Conservation (phyloP, 1,139 yeast species). For the Meyerozyma sp. region DNA sequence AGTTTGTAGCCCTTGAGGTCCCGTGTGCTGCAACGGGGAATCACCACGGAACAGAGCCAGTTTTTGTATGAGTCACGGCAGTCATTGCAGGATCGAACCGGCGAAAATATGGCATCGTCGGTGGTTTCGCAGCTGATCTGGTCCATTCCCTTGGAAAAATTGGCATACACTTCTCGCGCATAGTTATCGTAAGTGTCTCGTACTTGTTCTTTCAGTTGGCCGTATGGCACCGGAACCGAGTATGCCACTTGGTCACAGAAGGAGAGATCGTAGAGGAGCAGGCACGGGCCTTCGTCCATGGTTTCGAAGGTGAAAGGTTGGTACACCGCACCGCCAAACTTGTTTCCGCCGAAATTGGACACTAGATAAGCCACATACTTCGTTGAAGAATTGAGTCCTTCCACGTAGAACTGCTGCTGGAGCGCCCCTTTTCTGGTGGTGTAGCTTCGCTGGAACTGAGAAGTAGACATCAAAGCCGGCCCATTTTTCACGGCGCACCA, state of each 20-base stretch:
- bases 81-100: constrained; percentile 64
- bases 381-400: constrained; percentile 58
- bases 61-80: constrained; percentile 69
- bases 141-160: constrained; percentile 73
- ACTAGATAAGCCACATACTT: constrained; percentile 63
- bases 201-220: constrained; percentile 17
- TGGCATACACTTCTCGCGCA: constrained; percentile 51
- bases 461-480: constrained; percentile 27
- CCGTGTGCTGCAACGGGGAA: constrained; percentile 72
- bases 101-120: constrained; percentile 66
- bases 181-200: constrained; percentile 52
- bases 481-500: constrained; percentile 69
- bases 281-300: constrained; percentile 54
- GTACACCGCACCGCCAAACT: constrained; percentile 65
- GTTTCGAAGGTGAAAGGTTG: constrained; percentile 59
- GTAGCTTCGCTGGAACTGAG: constrained; percentile 28
- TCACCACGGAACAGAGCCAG: constrained; percentile 87
- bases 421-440: constrained; percentile 46
- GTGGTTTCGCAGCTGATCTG: constrained; percentile 74
- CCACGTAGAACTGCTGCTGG: constrained; percentile 57
- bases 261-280: constrained; percentile 64
- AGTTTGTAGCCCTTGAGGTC: constrained; percentile 40
- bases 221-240: constrained; percentile 68
- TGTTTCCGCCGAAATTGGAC: constrained; percentile 38
- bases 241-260: constrained; percentile 84